Evolutionary conservation across 495 filamentous ascomycete genomes (phyloP).

Genomic region (Hypoxylon subgilvum): DNA sequence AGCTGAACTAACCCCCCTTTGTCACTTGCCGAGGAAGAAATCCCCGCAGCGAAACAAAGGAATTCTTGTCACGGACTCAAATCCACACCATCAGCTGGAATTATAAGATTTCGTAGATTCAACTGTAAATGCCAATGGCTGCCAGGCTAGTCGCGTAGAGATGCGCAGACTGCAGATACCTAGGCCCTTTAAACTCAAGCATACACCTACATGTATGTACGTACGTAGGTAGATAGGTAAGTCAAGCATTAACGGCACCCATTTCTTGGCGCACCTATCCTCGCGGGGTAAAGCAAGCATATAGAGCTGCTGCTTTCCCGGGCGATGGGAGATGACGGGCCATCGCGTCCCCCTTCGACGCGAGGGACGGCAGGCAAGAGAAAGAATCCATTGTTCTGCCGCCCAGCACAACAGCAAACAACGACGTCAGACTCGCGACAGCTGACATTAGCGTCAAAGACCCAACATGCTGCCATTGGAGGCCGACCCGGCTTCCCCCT

Average conservation of each 20-base stretch:
- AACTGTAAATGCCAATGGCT: conserved; percentile 8
- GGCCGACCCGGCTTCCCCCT: conserved; percentile 7
- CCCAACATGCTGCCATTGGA: neutral
- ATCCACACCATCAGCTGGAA: conserved; percentile 8
- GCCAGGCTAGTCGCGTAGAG: conserved; percentile 7
- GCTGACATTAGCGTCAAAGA: conserved; percentile 5
- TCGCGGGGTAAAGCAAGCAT: neutral
- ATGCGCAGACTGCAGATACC: too few relatives aligned
- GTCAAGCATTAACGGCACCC: neutral
- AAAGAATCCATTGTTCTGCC: conserved; percentile 11
- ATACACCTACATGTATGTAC: conserved; percentile 12
- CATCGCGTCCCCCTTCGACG: too few relatives aligned
- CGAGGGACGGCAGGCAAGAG: neutral
- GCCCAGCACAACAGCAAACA: neutral
- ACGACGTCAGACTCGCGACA: conserved; percentile 21
- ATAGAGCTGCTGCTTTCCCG: too few relatives aligned
- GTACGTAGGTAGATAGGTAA: neutral
- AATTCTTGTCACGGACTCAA: conserved; percentile 6
- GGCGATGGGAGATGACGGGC: too few relatives aligned
- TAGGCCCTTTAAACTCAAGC: conserved; percentile 20
- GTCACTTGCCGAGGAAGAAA: conserved; percentile 8
- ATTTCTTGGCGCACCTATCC: neutral
- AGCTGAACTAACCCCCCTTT: neutral
- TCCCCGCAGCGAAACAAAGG: conserved; percentile 15
- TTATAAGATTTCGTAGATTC: conserved; percentile 22